Percentiles rank a stretch among this genome's conserved stretches.
Evolutionary conservation across 2,329 filamentous ascomycete species (phyloP).

Genomic region (Leptoxyphium fumago): DNA sequence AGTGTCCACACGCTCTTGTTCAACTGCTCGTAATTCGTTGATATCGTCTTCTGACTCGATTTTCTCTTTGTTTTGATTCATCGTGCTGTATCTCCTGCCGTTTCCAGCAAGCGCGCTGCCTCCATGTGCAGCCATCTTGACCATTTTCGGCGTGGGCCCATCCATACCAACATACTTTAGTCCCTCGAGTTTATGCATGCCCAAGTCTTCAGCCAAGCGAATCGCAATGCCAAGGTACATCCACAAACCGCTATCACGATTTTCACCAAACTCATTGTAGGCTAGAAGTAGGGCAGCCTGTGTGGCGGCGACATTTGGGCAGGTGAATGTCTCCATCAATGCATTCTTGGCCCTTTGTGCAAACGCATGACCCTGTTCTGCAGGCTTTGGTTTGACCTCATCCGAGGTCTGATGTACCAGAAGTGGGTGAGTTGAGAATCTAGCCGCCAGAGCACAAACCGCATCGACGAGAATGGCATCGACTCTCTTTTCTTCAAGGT

Average conservation of each 20-base stretch:
- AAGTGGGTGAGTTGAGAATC: slow-evolving; percentile 53
- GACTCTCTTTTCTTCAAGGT: slow-evolving; percentile 65
- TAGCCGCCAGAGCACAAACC: slow-evolving; percentile 65
- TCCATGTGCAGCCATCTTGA: slow-evolving; percentile 34
- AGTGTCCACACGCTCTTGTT: slow-evolving; percentile 71
- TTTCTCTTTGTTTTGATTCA: slow-evolving; percentile 21
- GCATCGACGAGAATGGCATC: slow-evolving; percentile 78
- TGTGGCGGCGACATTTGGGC: slow-evolving; percentile 67
- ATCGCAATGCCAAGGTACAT: slow-evolving; percentile 87
- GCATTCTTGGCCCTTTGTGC: slow-evolving; percentile 71
- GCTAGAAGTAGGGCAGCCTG: slow-evolving; percentile 73
- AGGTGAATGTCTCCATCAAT: slow-evolving; percentile 69
- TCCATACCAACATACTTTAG: slow-evolving; percentile 43
- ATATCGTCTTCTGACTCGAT: slow-evolving; percentile 19
- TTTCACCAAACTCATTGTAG: slow-evolving; percentile 78
- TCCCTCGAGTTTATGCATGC: slow-evolving; percentile 68
- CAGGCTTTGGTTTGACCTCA: slow-evolving; percentile 30
- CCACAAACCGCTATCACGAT: slow-evolving; percentile 80
- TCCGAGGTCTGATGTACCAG: slow-evolving; percentile 37
- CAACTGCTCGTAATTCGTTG: slow-evolving; percentile 49
- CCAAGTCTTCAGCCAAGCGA: slow-evolving; percentile 65
- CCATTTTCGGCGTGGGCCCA: slow-evolving; percentile 41
- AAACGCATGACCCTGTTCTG: slow-evolving; percentile 63
- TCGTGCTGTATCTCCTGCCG: slow-evolving; percentile 1
- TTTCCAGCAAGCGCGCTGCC: background rate